These are phyloP conservation scores for Apiotrichum sp. DNA, from an alignment of 1,284 basidiomycete species.

Conservation along the genomic window DNA sequence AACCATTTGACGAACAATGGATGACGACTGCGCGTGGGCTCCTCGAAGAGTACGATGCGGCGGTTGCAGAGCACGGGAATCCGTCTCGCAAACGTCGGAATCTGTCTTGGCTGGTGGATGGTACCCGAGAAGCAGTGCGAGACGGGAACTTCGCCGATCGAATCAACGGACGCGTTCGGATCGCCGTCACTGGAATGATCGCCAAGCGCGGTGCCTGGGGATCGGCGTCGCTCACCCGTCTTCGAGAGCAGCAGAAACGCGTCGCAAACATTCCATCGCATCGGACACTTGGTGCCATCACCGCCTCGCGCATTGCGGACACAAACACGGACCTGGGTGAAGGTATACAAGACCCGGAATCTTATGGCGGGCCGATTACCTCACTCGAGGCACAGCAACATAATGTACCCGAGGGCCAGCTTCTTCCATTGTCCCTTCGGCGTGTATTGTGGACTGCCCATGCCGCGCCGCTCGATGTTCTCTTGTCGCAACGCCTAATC, in stretches of 20 bases:
- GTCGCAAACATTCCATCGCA: not conserved
- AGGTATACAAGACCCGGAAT: not conserved
- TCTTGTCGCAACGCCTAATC: not conserved
- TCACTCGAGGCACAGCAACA: not conserved
- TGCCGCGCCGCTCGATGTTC: not conserved
- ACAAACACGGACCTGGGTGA: not conserved
- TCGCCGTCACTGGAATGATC: not conserved
- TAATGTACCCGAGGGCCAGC: not conserved
- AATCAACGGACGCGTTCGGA: not conserved
- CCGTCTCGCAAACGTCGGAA: not conserved
- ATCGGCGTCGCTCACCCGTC: not conserved
- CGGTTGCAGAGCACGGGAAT: not conserved
- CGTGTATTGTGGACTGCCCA: not conserved
- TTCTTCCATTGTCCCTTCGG: not conserved
- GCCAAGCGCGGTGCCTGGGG: slow-evolving; percentile 5
- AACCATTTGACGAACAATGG: not conserved
- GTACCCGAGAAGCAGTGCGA: not conserved
- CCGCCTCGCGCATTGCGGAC: not conserved
- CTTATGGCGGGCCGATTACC: not conserved
- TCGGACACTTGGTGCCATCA: not conserved
- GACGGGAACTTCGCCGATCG: not conserved
- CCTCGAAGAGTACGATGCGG: not conserved
- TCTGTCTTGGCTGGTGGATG: slow-evolving; percentile 2
- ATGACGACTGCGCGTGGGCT: not conserved
- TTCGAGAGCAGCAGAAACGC: not conserved